Conservation (phyloP, 108 stramenopile species). For the Discostella pseudostelligera region DNA sequence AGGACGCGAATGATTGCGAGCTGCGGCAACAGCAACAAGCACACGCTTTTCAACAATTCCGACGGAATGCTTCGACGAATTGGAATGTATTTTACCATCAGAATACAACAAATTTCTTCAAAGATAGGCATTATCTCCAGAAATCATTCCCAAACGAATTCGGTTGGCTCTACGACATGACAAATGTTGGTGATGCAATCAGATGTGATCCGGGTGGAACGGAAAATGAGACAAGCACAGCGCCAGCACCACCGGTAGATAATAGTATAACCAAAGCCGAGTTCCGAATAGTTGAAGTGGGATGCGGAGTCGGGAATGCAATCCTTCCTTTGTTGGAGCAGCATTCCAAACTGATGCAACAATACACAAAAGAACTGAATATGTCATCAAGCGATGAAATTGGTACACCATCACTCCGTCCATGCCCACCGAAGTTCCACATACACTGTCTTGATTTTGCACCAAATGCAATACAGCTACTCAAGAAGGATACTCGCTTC, state of each 20-base stretch:
- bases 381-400: not conserved
- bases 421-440: conserved; percentile 13
- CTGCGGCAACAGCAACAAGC: not conserved
- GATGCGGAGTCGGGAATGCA: conserved; percentile 91
- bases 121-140: conserved; percentile 86
- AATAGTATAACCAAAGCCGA: conserved; percentile 2
- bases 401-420: not conserved
- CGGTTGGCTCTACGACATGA: conserved; percentile 26
- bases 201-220: no score
- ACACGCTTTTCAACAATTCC: conserved; percentile 16
- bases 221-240: not conserved
- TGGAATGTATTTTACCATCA: conserved; percentile 81
- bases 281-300: conserved; percentile 70
- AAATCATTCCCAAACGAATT: conserved; percentile 78
- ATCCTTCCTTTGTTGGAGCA: conserved; percentile 64
- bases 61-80: conserved; percentile 39
- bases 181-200: not conserved
- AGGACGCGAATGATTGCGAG: not conserved
- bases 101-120: conserved; percentile 76
- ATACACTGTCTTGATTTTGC: conserved; percentile 63
- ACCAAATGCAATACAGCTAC: conserved; percentile 55
- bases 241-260: conserved; percentile 9
- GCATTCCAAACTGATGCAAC: conserved; percentile 22
- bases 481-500: conserved; percentile 64
- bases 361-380: conserved; percentile 1